Evolutionary conservation across 2,329 filamentous ascomycete genomes (phyloP), one percentile per base, ranked within the genome.

Genomic region (Neocatenulostroma microsporum): DNA sequence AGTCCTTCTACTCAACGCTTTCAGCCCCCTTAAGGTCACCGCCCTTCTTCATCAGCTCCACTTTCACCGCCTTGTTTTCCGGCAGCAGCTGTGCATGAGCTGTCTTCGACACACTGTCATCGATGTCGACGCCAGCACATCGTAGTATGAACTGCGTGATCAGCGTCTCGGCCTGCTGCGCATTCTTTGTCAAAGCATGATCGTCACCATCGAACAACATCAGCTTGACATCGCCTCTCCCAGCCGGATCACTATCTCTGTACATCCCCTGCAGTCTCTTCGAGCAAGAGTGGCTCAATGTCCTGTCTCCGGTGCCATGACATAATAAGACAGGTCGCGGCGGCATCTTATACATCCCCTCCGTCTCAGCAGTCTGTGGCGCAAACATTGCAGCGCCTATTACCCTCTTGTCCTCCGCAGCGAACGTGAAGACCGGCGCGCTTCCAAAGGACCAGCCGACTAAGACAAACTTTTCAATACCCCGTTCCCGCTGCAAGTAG

Each of bases 401-500:
- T 15, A 61, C 49, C 4, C 63, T 47, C 19, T 53, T 37, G 3
- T 60, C 57, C 11, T 44, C 21, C 3, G 50, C 58, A 6, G 51
- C 62, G 10, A 59, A 54, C 1, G 56, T 60, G 47, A 64, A 62
- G 13, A 62, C 63, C 1, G 62, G 62, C 14, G 61, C 62, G 5
- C 63, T 59, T 14, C 64, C 62, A 34, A 67, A 66, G 9, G 58
- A 62, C 64, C 63, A 67, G 30, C 64, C 64, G 2, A 65, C 53
- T 11, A 67, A 40, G 5, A 66, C 62, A 44, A 66, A 64, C 17
- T 44, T 51, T n/a, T 39, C 41, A 1, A 61, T 48, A 1, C 43
- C 48, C 41, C 55, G 60, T 18, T 48, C 40, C 11, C 53, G 41
- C 11, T 54, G 31, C 7, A 66, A 50, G 34, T 59, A 61, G 20